phyloP scores from a whole-genome alignment of 2,329 filamentous ascomycete genomes.

The Trichophyton verrucosum region DNA sequence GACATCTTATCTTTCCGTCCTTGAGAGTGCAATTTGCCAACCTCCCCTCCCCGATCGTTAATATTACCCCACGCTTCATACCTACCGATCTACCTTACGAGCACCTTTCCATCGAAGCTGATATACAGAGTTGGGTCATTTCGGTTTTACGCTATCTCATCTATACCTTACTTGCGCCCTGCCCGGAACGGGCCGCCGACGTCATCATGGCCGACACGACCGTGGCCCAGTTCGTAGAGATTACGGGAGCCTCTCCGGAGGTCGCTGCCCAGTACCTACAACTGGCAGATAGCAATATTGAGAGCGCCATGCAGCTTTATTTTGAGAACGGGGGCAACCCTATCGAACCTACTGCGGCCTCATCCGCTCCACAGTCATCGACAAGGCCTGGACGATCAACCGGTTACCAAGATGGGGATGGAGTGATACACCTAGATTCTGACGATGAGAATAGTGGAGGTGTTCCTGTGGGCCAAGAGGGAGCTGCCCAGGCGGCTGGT shows the following conservation, averaged over 20 bases:
- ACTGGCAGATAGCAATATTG: slow-evolving; percentile 70
- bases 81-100: not conserved
- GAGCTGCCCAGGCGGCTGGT: slow-evolving; percentile 18
- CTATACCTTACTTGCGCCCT: not conserved
- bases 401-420: slow-evolving; percentile 42
- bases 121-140: not conserved
- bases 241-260: slow-evolving; percentile 62
- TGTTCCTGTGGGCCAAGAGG: slow-evolving; percentile 17
- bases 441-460: slow-evolving; percentile 49
- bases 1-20: not conserved
- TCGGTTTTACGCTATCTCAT: not conserved
- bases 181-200: not conserved
- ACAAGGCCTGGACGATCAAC: slow-evolving; percentile 16
- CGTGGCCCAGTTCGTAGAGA: slow-evolving; percentile 63
- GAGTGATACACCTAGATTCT: slow-evolving; percentile 64
- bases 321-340: slow-evolving; percentile 68
- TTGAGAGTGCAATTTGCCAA: not conserved
- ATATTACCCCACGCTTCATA: not conserved
- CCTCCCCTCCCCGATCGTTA: too few species aligned
- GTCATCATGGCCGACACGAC: slow-evolving; percentile 52
- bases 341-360: slow-evolving; percentile 25
- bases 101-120: not conserved
- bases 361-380: slow-evolving; percentile 25
- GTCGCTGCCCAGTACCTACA: slow-evolving; percentile 73
- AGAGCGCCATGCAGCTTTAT: slow-evolving; percentile 78